Evolutionary conservation across 164 flowering plant genomes (phyloP), one percentile per base, ranked within the genome.

Genomic region (Taxillus chinensis): DNA sequence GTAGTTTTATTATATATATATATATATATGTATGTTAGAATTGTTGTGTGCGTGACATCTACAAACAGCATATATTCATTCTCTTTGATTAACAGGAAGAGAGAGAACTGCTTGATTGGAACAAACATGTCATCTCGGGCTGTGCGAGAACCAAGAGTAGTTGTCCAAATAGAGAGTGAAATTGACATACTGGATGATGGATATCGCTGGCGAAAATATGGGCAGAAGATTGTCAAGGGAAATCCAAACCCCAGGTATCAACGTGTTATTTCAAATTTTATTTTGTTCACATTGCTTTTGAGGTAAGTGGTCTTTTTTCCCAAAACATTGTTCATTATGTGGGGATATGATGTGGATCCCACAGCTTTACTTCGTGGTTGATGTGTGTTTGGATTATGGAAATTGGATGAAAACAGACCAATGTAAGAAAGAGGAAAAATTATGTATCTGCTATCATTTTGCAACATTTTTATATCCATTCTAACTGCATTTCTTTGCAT

Each of bases 141-240:
- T 62, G 72, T 71, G 14, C 84, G 90, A 61, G 96, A 86, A 74
- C 88, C 90, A 69, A 74, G 91, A 75, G 86, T 91, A 1, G 86
- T 91, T 13, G 83, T 88, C 62, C 92, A 86, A 66, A 78, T 83
- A 40, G 88, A 81, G 65, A 86, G 87, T 70, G 90, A 86, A 45
- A 78, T 82, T 2, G 97, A 88, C 74, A 80, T 90, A 46, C 92
- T 89, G 58, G 92, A 91, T 68, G 97, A 90, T 74, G 97, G 97
- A n/a, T 90, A 86, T 56, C 82, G 95, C 59, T 90, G 96, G 93
- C 73, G 93, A 64, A 86, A 89, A 45, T 89, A 89, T 70, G 96
- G 96, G 17, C 96, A 89, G 69, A 89, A 89, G 66, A 92, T 86
- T 55, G 92, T 89, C 62, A 89, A 86, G 73, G 92, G 96, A 64